phyloP scores from a whole-genome alignment of 306 rosid genomes.

The Fragaria vesca region DNA sequence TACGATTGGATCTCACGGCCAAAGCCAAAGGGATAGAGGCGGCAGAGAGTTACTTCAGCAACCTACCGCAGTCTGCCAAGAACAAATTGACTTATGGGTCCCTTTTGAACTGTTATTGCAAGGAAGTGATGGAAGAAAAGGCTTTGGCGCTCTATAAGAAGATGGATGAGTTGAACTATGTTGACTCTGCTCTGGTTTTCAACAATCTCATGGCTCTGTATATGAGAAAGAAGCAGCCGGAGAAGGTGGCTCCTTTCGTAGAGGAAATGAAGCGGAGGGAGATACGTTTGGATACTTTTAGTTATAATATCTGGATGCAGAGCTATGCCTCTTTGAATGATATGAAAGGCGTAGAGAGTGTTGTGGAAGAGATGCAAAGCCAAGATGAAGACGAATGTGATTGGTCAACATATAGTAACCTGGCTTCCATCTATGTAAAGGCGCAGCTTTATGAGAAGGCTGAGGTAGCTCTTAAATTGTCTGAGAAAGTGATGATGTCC shows the following conservation, averaged over 20 bases:
- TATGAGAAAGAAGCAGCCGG: constrained; percentile 60
- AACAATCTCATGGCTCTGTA: constrained; percentile 61
- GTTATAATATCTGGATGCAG: constrained; percentile 73
- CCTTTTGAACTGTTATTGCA: constrained; percentile 75
- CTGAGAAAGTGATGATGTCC: constrained; percentile 45
- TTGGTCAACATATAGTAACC: constrained; percentile 75
- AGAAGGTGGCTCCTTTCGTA: constrained; percentile 49
- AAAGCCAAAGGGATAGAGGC: constrained; percentile 59
- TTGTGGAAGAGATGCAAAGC: constrained; percentile 57
- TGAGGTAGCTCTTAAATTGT: constrained; percentile 48
- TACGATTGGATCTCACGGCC: constrained; percentile 60
- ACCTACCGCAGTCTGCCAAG: constrained; percentile 43
- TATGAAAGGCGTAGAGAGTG: constrained; percentile 48
- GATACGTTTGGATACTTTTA: constrained; percentile 28
- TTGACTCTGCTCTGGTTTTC: constrained; percentile 41
- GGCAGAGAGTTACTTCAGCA: constrained; percentile 62
- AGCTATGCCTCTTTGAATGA: constrained; percentile 50
- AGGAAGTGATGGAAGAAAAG: constrained; percentile 50
- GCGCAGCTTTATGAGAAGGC: constrained; percentile 58
- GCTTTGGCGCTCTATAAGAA: constrained; percentile 51
- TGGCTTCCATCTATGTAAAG: constrained; percentile 72
- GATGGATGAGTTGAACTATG: constrained; percentile 51
- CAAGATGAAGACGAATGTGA: constrained; percentile 25
- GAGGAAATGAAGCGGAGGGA: constrained; percentile 59
- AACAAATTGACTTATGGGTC: constrained; percentile 63